Evolutionary conservation across 768 basidiomycete genomes (phyloP), one percentile per base, ranked within the genome.

Genomic region (Megacollybia marginata): DNA sequence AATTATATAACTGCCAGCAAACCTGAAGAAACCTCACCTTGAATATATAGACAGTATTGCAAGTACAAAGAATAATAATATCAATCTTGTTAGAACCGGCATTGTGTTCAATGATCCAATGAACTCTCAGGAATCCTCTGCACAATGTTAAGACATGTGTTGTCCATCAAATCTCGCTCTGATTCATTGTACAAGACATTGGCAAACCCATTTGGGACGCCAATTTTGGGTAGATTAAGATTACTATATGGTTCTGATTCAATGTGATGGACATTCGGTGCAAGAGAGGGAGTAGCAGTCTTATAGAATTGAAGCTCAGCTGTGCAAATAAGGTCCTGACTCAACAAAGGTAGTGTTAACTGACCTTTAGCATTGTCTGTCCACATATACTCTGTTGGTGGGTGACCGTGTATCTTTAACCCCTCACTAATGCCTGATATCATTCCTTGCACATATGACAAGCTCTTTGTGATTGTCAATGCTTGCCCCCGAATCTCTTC

Each of bases 221-320:
- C 49, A 31, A 47, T 50, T 15, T 32, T 33, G 2, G 49, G 49
- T 9, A 55, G 51, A 20, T n/a, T n/a, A n/a, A n/a, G n/a, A n/a
- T 52, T 23, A 4, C 34, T 52, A 44, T 42, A 55, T 16, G 43
- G 54, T 16, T 47, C n/a, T n/a, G 48, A 44, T 42, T 52, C 15
- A 15, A 57, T 49, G 35, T 57, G 56, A 38, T 48, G 36, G 3
- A 57, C 56, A 44, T 53, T 49, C 12, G 18, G 8, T 6, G 20
- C 33, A 18, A 57, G 54, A 10, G 54, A 51, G 4, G 48, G 38
- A 5, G 48, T 55, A 1, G 49, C 35, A 3, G 1, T 42, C 43
- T 57, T 54, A 35, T 57, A 51, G 31, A 49, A 57, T 31, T 46
- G 49, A 9, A 48, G 54, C 20, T 57, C 56, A 43, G 23, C 56